These are phyloP conservation scores for Aspergillus aculeatinus DNA, from an alignment of 2,329 filamentous ascomycete genomes.

Conservation along the genomic window DNA sequence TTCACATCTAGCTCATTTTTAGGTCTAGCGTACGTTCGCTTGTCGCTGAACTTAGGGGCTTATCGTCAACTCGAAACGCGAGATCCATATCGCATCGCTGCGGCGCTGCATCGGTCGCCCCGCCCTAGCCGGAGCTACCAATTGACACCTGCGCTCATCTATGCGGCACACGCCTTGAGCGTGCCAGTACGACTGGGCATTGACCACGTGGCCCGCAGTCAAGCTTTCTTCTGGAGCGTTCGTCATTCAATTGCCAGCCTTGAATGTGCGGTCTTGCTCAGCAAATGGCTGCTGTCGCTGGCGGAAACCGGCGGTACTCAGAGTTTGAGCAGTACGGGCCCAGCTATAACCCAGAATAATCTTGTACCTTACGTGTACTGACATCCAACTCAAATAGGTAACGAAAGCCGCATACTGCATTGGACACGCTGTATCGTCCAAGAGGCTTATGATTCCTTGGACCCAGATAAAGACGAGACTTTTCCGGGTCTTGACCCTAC, in stretches of 20 bases:
- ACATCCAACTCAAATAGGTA: conserved; percentile 20
- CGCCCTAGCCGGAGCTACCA: conserved; percentile 59
- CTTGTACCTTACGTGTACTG: not conserved
- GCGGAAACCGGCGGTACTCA: conserved; percentile 27
- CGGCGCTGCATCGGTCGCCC: conserved; percentile 59
- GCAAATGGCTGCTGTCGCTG: conserved; percentile 46
- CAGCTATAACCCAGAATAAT: not conserved
- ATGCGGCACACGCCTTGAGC: conserved; percentile 67
- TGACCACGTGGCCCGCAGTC: conserved; percentile 37
- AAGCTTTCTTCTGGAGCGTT: conserved; percentile 41
- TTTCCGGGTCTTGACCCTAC: conserved; percentile 26
- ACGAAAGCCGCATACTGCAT: conserved; percentile 32
- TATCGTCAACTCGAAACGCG: conserved; percentile 64
- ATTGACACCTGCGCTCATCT: conserved; percentile 64
- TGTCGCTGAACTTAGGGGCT: conserved; percentile 54
- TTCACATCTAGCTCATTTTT: conserved; percentile 36
- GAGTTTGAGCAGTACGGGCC: conserved; percentile 28
- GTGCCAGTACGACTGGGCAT: conserved; percentile 47
- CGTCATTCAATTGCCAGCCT: conserved; percentile 37
- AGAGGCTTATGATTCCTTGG: conserved; percentile 35
- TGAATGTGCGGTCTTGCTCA: conserved; percentile 43
- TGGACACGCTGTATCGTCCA: conserved; percentile 35
- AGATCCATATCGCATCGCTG: conserved; percentile 62
- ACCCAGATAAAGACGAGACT: conserved; percentile 26
- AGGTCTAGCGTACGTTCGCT: conserved; percentile 33